Conservation (phyloP, 139 green algal species). For the Pedinophyceae sp. region DNA sequence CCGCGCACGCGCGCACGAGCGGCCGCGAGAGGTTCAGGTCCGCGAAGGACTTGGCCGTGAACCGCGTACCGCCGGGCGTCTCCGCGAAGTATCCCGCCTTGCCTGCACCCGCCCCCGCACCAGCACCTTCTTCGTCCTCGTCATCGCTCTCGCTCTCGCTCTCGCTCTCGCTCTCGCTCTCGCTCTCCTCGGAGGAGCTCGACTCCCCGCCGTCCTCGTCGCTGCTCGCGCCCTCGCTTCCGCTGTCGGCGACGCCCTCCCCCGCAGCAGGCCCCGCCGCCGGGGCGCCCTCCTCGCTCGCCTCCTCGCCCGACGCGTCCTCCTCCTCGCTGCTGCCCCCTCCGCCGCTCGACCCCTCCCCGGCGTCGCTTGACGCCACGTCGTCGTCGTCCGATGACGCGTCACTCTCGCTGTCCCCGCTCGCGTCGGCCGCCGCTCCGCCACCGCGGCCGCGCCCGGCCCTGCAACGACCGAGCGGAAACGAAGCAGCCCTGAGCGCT, state of each 20-base stretch:
- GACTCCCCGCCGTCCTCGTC: constrained; percentile 1
- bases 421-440: too few relatives aligned
- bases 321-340: background rate
- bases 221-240: background rate
- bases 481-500: too few relatives aligned
- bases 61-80: constrained; percentile 32
- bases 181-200: background rate
- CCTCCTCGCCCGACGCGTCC: background rate
- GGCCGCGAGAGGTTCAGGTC: constrained; percentile 81
- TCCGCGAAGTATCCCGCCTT: constrained; percentile 34
- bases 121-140: constrained; percentile 11
- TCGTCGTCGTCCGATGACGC: too few relatives aligned
- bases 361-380: too few relatives aligned
- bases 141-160: background rate
- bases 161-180: background rate
- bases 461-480: too few relatives aligned
- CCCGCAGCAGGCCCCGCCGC: background rate
- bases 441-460: too few relatives aligned
- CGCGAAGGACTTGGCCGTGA: constrained; percentile 47
- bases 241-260: constrained; percentile 1
- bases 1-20: constrained; percentile 60
- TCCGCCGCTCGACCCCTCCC: too few relatives aligned
- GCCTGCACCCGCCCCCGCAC: constrained; percentile 5
- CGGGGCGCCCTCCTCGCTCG: constrained; percentile 9
- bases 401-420: too few relatives aligned